Base-by-base conservation (phyloP, 2,329 filamentous ascomycete genomes). In the Fusarium devonianum region DNA sequence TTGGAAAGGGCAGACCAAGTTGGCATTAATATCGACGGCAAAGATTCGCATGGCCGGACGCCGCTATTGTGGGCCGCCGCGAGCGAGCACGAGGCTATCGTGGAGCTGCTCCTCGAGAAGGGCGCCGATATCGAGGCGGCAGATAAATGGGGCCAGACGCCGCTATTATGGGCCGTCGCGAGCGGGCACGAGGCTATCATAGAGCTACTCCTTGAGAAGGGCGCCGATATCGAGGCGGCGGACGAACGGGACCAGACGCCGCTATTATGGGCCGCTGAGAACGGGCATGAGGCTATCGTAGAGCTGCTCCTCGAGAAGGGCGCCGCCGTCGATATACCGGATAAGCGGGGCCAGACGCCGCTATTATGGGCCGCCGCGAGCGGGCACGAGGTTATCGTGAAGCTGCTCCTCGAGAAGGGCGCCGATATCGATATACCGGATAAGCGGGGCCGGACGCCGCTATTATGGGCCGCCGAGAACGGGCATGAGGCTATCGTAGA, bases 61-160 rank as follows among this genome's bases (percentile, higher is more conserved):
- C 48, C 48, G 22, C 40, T 51, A 3, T 41, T 35, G 2, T 36
- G 28, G 35, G 48, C 48, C 25, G 48, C 40, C n/a, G 12, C 11
- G 8, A n/a, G 25, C 4, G 35, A 35, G 29, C n/a, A 40, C 4
- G 16, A 26, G 28, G 33, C 14, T 5, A 17, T 22, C 7, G 33
- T 35, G 6, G 9, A 13, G 18, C 5, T 34, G 30, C 30, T 34
- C 12, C 30, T 34, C n/a, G 30, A 18, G 7, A 34, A 6, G 6
- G 30, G 25, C 34, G 38, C 25, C 16, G 33, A 44, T 19, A 29
- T 45, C 21, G 21, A 22, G 5, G 21, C 9, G 9, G 9, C 6
- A 22, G 21, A 22, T 9, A 22, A 22, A 9, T 22, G 9, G 5
- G 21, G 21, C 21, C 9, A 22, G 21, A 22, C 21, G 21, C 21